Conservation (phyloP, 441 rosid species). For the Raphanus hybrid region DNA sequence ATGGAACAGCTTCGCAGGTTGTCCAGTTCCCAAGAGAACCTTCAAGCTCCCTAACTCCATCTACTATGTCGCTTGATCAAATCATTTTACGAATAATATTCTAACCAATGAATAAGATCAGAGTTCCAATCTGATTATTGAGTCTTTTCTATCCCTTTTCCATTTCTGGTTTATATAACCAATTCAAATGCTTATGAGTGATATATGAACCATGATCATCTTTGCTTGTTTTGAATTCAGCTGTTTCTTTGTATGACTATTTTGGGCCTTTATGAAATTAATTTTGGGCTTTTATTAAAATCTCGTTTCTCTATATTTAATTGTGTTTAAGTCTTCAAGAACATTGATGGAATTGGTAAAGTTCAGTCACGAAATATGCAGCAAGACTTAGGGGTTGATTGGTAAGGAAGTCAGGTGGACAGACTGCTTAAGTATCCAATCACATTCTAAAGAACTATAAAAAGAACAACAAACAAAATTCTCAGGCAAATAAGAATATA, state of each 20-base stretch:
- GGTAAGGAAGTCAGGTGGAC: too few species aligned
- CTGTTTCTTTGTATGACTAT: background rate
- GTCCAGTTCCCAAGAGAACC: constrained; percentile 68
- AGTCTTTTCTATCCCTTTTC: constrained; percentile 13
- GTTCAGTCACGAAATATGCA: background rate
- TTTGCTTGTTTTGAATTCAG: constrained; percentile 20
- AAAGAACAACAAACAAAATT: too few species aligned
- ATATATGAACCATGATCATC: constrained; percentile 30
- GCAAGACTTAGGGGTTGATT: too few species aligned
- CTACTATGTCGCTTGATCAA: constrained; percentile 55
- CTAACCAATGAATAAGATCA: constrained; percentile 31
- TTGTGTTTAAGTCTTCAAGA: background rate
- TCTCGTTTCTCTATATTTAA: background rate
- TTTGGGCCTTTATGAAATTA: constrained; percentile 39
- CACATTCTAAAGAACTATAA: too few species aligned
- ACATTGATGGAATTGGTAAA: constrained; percentile 26
- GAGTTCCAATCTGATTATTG: constrained; percentile 33
- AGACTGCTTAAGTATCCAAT: too few species aligned
- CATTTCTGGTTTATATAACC: constrained; percentile 9
- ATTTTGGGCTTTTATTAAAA: constrained; percentile 21
- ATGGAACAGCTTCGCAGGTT: constrained; percentile 79
- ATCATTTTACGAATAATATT: constrained; percentile 3
- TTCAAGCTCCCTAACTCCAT: constrained; percentile 94
- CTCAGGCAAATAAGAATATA: too few species aligned
- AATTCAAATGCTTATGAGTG: constrained; percentile 28